A percentile compares a stretch with the other conserved stretches of the same genome.
Evolutionary conservation across 371 early-diverging fungal genomes (phyloP).

Genomic region (Mortierella sp.): DNA sequence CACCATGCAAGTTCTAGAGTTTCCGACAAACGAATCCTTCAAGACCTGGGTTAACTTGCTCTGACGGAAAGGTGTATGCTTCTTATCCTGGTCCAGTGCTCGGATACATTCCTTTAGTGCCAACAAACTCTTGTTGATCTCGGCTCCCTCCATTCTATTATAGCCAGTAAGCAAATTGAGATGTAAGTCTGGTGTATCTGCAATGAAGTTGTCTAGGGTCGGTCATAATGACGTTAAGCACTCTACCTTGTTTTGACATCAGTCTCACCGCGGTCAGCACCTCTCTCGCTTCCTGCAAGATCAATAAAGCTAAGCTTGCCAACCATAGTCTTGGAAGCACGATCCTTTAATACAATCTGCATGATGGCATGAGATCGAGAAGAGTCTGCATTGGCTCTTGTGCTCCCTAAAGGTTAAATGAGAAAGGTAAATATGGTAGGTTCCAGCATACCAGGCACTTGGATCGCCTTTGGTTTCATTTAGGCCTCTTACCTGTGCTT

Average conservation of each 20-base stretch:
- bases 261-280: conserved; percentile 96
- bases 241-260: conserved; percentile 79
- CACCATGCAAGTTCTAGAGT: conserved; percentile 97
- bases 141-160: conserved; percentile 94
- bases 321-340: conserved; percentile 58
- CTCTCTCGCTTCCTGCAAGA: conserved; percentile 99
- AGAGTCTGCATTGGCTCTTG: conserved; percentile 96
- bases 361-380: conserved; percentile 99
- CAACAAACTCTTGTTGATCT: conserved; percentile 98
- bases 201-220: neutral
- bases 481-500: conserved; percentile 78
- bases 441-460: too few relatives aligned
- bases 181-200: neutral
- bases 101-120: conserved; percentile 98
- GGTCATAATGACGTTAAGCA: neutral
- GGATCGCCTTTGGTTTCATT: too few relatives aligned
- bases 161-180: neutral
- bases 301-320: conserved; percentile 98
- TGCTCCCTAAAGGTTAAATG: conserved; percentile 65
- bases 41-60: conserved; percentile 98
- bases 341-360: conserved; percentile 90
- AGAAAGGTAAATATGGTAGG: neutral
- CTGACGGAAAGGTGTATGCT: conserved; percentile 97
- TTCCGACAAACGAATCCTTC: conserved; percentile 98
- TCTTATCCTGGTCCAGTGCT: conserved; percentile 93